These are phyloP conservation scores for Cladorrhinum sp. DNA, from an alignment of 2,329 filamentous ascomycete genomes.

Conservation along the genomic window DNA sequence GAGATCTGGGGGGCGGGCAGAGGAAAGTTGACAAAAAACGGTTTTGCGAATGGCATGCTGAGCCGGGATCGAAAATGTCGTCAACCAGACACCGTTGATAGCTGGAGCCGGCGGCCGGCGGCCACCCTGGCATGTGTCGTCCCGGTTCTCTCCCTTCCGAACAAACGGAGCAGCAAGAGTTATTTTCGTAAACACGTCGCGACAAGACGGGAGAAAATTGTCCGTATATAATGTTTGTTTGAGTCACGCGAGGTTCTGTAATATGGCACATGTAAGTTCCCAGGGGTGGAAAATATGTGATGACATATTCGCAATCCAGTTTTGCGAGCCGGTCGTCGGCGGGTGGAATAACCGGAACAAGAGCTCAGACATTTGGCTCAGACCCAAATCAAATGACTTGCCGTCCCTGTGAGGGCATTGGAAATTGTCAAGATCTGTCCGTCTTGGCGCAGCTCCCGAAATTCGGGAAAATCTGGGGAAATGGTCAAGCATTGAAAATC, in stretches of 20 bases:
- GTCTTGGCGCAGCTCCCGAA: slow-evolving; percentile 26
- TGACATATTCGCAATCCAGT: slow-evolving; percentile 5
- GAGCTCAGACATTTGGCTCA: neutral
- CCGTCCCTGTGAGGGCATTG: neutral
- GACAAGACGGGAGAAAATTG: too few species aligned
- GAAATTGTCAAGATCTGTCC: slow-evolving; percentile 1
- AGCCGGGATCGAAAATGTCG: neutral
- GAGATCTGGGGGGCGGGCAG: too few species aligned
- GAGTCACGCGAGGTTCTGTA: neutral
- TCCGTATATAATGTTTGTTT: neutral
- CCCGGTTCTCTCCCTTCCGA: too few species aligned
- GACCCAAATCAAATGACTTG: slow-evolving; percentile 3
- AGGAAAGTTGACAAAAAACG: neutral
- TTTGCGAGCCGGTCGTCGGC: neutral
- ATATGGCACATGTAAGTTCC: neutral
- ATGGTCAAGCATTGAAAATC: neutral
- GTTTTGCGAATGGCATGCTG: neutral
- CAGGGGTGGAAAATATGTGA: too few species aligned
- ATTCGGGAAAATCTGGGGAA: slow-evolving; percentile 28
- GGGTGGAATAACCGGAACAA: neutral
- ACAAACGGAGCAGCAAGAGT: too few species aligned
- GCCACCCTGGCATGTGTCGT: too few species aligned
- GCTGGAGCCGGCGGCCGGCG: too few species aligned
- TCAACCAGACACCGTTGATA: too few species aligned
- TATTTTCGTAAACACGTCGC: too few species aligned